These are phyloP conservation scores for Gnaphalium uliginosum DNA, from an alignment of 129 eudicot species.

Conservation along the genomic window DNA sequence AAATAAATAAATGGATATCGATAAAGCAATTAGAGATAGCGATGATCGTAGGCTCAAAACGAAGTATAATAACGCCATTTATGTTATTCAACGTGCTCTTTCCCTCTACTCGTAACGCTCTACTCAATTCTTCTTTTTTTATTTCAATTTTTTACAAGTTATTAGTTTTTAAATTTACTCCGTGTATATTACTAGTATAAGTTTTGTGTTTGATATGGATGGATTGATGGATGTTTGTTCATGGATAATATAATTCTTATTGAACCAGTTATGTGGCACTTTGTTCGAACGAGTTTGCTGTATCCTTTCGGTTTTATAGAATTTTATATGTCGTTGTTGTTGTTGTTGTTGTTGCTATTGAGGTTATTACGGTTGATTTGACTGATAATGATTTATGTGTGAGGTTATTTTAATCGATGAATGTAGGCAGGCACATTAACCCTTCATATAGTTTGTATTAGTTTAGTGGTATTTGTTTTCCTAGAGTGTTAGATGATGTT, in stretches of 20 bases:
- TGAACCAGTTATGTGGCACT: too few species aligned
- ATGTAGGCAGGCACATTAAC: background rate
- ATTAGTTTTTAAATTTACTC: too few species aligned
- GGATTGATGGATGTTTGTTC: background rate
- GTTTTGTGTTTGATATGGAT: background rate
- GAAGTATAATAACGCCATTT: slow-evolving; percentile 80
- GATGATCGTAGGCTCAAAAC: slow-evolving; percentile 83
- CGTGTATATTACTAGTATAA: too few species aligned
- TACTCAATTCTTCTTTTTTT: background rate
- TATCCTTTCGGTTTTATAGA: background rate
- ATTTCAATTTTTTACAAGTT: background rate
- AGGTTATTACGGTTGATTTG: slow-evolving; percentile 7
- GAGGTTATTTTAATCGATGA: background rate
- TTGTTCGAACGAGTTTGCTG: too few species aligned
- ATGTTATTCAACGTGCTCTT: slow-evolving; percentile 80
- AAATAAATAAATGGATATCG: slow-evolving; percentile 67
- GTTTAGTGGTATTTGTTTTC: background rate
- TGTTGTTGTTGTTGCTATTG: slow-evolving; percentile 7
- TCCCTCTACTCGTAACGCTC: slow-evolving; percentile 70
- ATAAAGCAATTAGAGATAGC: slow-evolving; percentile 64
- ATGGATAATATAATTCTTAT: too few species aligned
- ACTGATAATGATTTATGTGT: slow-evolving; percentile 6
- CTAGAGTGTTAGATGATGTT: too few species aligned
- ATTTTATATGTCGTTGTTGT: background rate
- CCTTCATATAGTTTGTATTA: background rate